Evolutionary conservation across 129 eudicot genomes (phyloP).

Genomic region (Apium graveolens): DNA sequence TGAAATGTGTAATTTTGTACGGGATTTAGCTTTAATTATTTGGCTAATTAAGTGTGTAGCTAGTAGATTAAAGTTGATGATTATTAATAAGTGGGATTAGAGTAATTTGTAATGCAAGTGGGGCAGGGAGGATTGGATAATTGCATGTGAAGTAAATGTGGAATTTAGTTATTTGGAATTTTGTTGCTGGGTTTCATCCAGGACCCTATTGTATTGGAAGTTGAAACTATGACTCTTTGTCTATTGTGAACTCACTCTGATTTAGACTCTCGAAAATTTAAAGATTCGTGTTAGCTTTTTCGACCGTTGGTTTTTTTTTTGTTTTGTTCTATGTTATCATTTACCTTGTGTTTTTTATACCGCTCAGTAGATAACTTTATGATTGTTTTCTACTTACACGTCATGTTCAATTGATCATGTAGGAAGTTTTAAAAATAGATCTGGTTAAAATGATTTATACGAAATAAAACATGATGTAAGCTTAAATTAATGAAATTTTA

Average conservation of each 20-base stretch:
- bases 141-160: constrained; percentile 23
- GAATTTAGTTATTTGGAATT: constrained; percentile 15
- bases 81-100: neutral
- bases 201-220: neutral
- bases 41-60: neutral
- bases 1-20: neutral
- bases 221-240: constrained; percentile 1
- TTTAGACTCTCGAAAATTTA: neutral
- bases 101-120: too few relatives aligned
- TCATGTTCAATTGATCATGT: too few relatives aligned
- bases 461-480: too few relatives aligned
- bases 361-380: neutral
- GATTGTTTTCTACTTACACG: too few relatives aligned
- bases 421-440: too few relatives aligned
- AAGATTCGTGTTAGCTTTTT: constrained; percentile 1
- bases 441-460: too few relatives aligned
- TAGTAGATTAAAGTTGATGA: neutral
- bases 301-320: neutral
- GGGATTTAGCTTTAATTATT: neutral
- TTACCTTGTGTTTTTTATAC: neutral
- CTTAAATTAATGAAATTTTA: too few relatives aligned
- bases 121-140: constrained; percentile 14
- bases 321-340: neutral
- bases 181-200: constrained; percentile 5
- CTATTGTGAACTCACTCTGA: too few relatives aligned